These are phyloP conservation scores for Fusarium sp. DNA, from an alignment of 2,329 filamentous ascomycete species.

Conservation along the genomic window DNA sequence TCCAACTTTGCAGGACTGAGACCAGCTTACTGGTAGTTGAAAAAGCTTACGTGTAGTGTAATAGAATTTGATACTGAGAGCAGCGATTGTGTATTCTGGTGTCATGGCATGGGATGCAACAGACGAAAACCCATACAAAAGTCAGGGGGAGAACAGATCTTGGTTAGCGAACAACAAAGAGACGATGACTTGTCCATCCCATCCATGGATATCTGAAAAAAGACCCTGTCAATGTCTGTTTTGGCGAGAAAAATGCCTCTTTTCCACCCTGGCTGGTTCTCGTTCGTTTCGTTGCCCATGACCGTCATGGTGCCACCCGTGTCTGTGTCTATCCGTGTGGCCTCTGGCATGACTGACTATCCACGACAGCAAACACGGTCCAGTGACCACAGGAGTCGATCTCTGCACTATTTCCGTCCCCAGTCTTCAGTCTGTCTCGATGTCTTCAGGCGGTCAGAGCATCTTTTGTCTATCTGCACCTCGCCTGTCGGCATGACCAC, in stretches of 20 bases:
- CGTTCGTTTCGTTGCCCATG: neutral
- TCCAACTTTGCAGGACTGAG: conserved; percentile 70
- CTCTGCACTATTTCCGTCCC: neutral
- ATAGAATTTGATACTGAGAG: conserved; percentile 24
- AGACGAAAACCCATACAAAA: conserved; percentile 21
- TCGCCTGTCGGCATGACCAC: conserved; percentile 34
- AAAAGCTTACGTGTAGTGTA: conserved; percentile 21
- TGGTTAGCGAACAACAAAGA: conserved; percentile 37
- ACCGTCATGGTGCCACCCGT: conserved; percentile 10
- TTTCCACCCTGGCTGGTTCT: neutral
- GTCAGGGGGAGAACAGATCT: conserved; percentile 18
- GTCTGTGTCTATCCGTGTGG: conserved; percentile 7
- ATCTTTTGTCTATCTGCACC: conserved; percentile 30
- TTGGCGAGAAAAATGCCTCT: conserved; percentile 13
- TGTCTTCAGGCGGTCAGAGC: conserved; percentile 23
- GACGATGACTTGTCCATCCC: conserved; percentile 19
- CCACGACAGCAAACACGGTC: conserved; percentile 11
- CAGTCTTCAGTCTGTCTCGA: neutral
- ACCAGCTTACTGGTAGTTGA: conserved; percentile 68
- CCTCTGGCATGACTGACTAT: neutral
- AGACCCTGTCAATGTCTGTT: neutral
- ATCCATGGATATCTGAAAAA: neutral
- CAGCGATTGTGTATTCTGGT: conserved; percentile 23
- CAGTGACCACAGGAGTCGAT: neutral
- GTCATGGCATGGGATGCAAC: conserved; percentile 12